A percentile compares a stretch with the other conserved stretches of the same genome.
Evolutionary conservation across 805 yeast species (phyloP).

Genomic region (Candida fluviatilis): DNA sequence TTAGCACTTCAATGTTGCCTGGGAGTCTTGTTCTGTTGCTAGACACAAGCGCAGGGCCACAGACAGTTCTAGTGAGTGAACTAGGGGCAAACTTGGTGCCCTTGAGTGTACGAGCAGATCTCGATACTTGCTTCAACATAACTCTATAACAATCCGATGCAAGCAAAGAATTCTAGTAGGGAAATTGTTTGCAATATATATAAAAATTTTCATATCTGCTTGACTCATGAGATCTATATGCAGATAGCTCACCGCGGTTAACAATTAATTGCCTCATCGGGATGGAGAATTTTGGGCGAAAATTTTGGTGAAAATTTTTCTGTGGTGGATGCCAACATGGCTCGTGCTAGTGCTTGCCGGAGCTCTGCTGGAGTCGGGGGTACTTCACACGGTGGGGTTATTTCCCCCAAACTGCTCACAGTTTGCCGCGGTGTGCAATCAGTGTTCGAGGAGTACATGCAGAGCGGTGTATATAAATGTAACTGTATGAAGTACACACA

Average conservation of each 20-base stretch:
- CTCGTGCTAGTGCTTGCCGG: constrained; percentile 3
- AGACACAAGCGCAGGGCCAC: not conserved
- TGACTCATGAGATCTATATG: constrained; percentile 1
- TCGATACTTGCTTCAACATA: constrained; percentile 18
- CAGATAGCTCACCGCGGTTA: constrained; percentile 6
- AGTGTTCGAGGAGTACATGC: constrained; percentile 5
- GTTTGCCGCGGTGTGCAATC: constrained; percentile 41
- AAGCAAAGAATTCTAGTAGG: too few species aligned
- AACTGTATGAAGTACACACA: too few species aligned
- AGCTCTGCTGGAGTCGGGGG: constrained; percentile 11
- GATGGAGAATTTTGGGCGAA: not conserved
- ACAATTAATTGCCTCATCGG: not conserved
- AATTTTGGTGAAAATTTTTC: constrained; percentile 8
- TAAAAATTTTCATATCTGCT: constrained; percentile 4
- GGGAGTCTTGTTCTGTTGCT: not conserved
- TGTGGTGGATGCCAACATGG: constrained; percentile 1
- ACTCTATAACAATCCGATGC: not conserved
- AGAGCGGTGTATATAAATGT: not conserved
- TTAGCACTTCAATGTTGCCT: constrained; percentile 1
- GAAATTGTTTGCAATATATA: too few species aligned
- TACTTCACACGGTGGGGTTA: constrained; percentile 32
- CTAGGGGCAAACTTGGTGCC: not conserved
- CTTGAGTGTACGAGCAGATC: constrained; percentile 7
- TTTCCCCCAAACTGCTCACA: too few species aligned
- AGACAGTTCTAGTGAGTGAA: not conserved